Evolutionary conservation across 305 asterid genomes (phyloP).

Genomic region (Stenogyne calaminthoides): DNA sequence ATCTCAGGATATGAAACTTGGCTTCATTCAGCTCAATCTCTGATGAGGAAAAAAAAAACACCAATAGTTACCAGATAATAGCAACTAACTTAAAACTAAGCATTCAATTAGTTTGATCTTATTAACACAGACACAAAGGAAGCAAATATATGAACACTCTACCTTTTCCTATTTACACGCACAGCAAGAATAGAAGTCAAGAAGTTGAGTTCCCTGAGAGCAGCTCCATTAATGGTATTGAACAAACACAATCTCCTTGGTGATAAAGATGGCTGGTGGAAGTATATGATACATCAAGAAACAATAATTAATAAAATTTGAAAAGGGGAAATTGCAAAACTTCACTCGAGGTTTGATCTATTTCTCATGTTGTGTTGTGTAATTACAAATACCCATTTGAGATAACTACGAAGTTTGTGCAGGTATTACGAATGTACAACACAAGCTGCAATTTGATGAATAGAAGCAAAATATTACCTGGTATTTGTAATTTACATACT

Average conservation of each 20-base stretch:
- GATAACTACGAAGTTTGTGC: neutral
- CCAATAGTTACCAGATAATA: slow-evolving; percentile 6
- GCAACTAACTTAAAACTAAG: neutral
- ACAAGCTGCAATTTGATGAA: neutral
- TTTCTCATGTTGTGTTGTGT: neutral
- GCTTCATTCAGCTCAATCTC: slow-evolving; percentile 9
- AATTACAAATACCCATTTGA: neutral
- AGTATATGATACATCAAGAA: slow-evolving; percentile 29
- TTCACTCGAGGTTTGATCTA: slow-evolving; percentile 4
- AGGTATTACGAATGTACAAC: neutral
- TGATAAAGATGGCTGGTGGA: slow-evolving; percentile 77
- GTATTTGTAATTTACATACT: neutral
- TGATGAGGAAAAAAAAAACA: neutral
- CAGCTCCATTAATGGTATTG: slow-evolving; percentile 65
- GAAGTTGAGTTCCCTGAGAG: slow-evolving; percentile 81
- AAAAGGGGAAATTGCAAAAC: neutral
- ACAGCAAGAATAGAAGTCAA: slow-evolving; percentile 92
- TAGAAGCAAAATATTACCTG: neutral
- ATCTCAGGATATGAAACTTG: neutral
- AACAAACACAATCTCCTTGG: slow-evolving; percentile 90
- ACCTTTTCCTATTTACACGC: slow-evolving; percentile 77
- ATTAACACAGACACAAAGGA: slow-evolving; percentile 19
- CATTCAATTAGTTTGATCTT: neutral
- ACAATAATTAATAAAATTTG: neutral
- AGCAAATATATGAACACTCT: slow-evolving; percentile 19